phyloP scores from a whole-genome alignment of 345 rosid species.

The Hirschfeldia incana region DNA sequence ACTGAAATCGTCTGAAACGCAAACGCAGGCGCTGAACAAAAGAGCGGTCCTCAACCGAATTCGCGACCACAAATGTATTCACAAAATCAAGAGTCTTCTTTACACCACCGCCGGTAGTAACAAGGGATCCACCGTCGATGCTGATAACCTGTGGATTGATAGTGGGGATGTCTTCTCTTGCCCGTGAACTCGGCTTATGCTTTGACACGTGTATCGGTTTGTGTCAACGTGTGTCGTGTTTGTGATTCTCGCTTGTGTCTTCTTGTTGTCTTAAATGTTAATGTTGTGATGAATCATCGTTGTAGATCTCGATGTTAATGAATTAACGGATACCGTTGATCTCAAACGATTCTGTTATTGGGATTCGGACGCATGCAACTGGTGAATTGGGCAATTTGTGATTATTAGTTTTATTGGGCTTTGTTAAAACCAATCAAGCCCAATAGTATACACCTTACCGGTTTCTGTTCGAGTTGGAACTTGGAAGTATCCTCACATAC shows the following conservation, averaged over 20 bases:
- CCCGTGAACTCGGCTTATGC: conserved; percentile 11
- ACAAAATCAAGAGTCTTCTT: conserved; percentile 36
- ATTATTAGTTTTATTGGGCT: background rate
- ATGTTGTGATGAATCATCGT: background rate
- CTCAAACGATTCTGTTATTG: background rate
- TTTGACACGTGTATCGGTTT: conserved; percentile 15
- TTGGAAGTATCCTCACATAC: background rate
- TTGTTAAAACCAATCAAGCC: background rate
- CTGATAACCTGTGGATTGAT: conserved; percentile 38
- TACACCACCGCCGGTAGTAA: conserved; percentile 18
- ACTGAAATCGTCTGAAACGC: conserved; percentile 31
- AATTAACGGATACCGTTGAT: conserved; percentile 7
- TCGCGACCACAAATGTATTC: conserved; percentile 39
- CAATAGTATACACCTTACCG: background rate
- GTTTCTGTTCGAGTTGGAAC: background rate
- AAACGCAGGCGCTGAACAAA: conserved; percentile 37
- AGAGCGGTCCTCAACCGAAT: conserved; percentile 42
- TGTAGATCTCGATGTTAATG: conserved; percentile 11
- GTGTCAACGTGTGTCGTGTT: conserved; percentile 10
- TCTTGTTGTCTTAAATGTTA: background rate
- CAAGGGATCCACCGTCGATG: conserved; percentile 28
- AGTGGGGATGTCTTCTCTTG: conserved; percentile 40
- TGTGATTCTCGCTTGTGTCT: background rate
- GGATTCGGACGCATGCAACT: conserved; percentile 4
- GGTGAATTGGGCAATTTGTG: background rate